These are phyloP conservation scores for Blakeslea trispora DNA, from an alignment of 371 early-diverging fungal species.

Conservation along the genomic window DNA sequence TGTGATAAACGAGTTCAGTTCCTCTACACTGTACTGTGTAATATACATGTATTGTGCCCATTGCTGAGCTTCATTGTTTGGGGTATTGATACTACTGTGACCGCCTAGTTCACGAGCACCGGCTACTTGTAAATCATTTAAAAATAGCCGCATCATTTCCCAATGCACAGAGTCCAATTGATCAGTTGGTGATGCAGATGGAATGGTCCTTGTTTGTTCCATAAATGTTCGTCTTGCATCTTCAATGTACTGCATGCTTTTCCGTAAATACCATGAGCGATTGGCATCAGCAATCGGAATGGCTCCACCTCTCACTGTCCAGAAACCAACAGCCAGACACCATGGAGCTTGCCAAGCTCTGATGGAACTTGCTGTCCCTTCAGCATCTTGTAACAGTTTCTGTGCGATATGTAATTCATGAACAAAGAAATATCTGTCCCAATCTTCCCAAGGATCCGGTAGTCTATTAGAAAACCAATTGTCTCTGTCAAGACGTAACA, in stretches of 20 bases:
- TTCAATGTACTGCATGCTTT: constrained; percentile 1
- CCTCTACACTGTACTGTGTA: constrained; percentile 3
- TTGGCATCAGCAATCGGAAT: background rate
- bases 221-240: constrained; percentile 4
- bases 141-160: constrained; percentile 7
- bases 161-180: background rate
- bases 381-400: background rate
- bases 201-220: background rate
- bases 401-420: background rate
- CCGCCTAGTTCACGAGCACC: constrained; percentile 3
- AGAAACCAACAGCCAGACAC: constrained; percentile 35
- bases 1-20: background rate
- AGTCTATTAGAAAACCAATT: background rate
- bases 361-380: background rate
- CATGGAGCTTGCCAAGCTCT: constrained; percentile 27
- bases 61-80: background rate
- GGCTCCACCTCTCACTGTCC: constrained; percentile 14
- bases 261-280: background rate
- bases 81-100: background rate
- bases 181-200: background rate
- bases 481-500: background rate
- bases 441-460: background rate
- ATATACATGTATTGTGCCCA: constrained; percentile 11
- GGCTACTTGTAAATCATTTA: background rate
- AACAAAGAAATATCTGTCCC: background rate